A percentile compares a stretch with the other conserved stretches of the same genome.
Evolutionary conservation across 306 rosid species (phyloP).

Genomic region (Corylus avellana): DNA sequence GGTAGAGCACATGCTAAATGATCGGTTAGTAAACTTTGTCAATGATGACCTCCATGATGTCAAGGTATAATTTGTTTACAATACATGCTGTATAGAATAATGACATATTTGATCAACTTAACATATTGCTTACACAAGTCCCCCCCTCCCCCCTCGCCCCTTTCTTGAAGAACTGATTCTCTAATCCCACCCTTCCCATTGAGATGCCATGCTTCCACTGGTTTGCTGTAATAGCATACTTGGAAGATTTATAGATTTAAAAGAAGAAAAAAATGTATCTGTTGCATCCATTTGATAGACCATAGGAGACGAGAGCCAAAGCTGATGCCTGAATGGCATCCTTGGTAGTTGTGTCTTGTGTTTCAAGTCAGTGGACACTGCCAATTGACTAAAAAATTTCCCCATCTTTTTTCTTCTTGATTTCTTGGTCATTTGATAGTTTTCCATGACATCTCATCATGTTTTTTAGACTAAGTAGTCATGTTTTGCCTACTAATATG

Average conservation of each 20-base stretch:
- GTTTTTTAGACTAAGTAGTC: neutral
- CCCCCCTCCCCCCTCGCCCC: neutral
- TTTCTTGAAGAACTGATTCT: neutral
- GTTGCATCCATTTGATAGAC: neutral
- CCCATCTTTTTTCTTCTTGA: neutral
- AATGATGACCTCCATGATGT: conserved; percentile 68
- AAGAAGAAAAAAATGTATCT: neutral
- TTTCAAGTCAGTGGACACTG: neutral
- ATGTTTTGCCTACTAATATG: neutral
- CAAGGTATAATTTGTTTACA: conserved; percentile 50
- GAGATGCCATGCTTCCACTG: neutral
- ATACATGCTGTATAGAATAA: neutral
- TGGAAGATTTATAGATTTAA: neutral
- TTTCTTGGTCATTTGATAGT: neutral
- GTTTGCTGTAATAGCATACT: neutral
- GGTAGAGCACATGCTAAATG: conserved; percentile 73
- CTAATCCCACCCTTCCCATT: neutral
- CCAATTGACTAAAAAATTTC: neutral
- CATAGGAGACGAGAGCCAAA: neutral
- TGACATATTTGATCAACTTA: neutral
- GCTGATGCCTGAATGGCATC: neutral
- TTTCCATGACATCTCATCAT: neutral
- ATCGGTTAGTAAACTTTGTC: conserved; percentile 51
- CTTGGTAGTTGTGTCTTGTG: neutral
- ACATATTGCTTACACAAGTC: neutral